phyloP scores from a whole-genome alignment of 1,139 yeast species.

The Suhomyces panamericanus region DNA sequence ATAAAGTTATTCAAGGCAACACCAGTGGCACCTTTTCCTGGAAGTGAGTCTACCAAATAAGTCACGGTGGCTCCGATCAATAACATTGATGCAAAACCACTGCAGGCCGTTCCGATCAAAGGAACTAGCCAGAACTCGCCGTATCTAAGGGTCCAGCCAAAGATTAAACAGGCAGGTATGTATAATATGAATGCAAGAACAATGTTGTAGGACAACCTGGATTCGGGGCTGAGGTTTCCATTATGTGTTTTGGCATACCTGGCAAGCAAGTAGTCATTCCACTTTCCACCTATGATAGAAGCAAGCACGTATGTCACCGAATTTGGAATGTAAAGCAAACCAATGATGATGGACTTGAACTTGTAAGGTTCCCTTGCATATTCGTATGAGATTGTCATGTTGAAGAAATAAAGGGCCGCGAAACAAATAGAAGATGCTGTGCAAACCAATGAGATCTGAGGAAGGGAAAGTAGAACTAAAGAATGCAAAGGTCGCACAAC shows the following conservation, averaged over 20 bases:
- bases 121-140: slow-evolving; percentile 75
- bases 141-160: slow-evolving; percentile 78
- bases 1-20: slow-evolving; percentile 79
- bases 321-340: slow-evolving; percentile 79
- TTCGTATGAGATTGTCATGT: slow-evolving; percentile 67
- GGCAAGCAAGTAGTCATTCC: slow-evolving; percentile 66
- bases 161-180: slow-evolving; percentile 67
- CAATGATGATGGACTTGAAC: slow-evolving; percentile 64
- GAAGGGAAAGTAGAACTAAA: slow-evolving; percentile 57
- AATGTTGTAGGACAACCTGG: slow-evolving; percentile 75
- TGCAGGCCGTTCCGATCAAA: slow-evolving; percentile 73
- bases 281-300: slow-evolving; percentile 73
- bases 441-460: slow-evolving; percentile 71
- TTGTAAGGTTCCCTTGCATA: slow-evolving; percentile 69
- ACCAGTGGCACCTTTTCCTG: slow-evolving; percentile 88
- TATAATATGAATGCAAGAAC: slow-evolving; percentile 60
- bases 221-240: slow-evolving; percentile 72
- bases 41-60: slow-evolving; percentile 78
- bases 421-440: slow-evolving; percentile 67
- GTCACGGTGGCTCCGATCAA: slow-evolving; percentile 81
- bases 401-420: slow-evolving; percentile 68
- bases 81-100: slow-evolving; percentile 84
- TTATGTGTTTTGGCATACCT: slow-evolving; percentile 56
- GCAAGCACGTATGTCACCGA: slow-evolving; percentile 76
- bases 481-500: slow-evolving; percentile 50